Percentiles rank a stretch among this genome's conserved stretches.
Conservation (phyloP, 768 basidiomycete species). For the Trametopsis cervina region DNA sequence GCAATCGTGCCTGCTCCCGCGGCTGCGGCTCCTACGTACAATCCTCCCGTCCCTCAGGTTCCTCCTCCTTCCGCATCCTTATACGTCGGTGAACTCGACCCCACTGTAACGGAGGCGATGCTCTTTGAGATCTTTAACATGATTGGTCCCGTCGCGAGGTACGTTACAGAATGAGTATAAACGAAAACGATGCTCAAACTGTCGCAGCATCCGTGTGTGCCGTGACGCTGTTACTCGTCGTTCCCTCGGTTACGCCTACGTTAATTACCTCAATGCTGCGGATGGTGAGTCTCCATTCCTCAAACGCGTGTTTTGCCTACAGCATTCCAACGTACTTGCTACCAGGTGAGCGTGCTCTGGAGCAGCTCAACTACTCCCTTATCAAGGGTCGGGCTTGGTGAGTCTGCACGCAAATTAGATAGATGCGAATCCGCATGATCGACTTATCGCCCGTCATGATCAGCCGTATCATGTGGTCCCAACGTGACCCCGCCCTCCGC, state of each 20-base stretch:
- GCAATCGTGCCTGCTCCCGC: constrained; percentile 40
- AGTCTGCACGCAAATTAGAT: constrained; percentile 20
- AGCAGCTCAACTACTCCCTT: constrained; percentile 98
- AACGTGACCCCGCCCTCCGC: constrained; percentile 97
- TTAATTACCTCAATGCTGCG: constrained; percentile 93
- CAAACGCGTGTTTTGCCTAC: not conserved
- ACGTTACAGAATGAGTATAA: constrained; percentile 18
- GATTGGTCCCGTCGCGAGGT: constrained; percentile 99
- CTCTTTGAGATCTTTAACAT: constrained; percentile 99
- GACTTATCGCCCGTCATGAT: not conserved
- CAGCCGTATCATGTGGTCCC: constrained; percentile 99
- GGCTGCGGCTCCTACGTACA: constrained; percentile 48
- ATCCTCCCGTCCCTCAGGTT: constrained; percentile 43
- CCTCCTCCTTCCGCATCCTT: constrained; percentile 84
- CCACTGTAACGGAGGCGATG: constrained; percentile 98
- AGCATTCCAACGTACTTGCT: not conserved
- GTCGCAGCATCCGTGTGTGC: constrained; percentile 89
- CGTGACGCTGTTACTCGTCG: constrained; percentile 99
- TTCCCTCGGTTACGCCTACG: constrained; percentile 98
- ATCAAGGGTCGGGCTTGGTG: constrained; percentile 98
- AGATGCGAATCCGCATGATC: constrained; percentile 1
- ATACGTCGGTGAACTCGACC: constrained; percentile 98
- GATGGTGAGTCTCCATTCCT: constrained; percentile 58
- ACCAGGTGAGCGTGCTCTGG: constrained; percentile 92
- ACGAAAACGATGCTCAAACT: not conserved